Percentiles rank a stretch among this genome's conserved stretches.
Evolutionary conservation across 23 red algal genomes (phyloP).

Genomic region (Gracilaria gracilis): DNA sequence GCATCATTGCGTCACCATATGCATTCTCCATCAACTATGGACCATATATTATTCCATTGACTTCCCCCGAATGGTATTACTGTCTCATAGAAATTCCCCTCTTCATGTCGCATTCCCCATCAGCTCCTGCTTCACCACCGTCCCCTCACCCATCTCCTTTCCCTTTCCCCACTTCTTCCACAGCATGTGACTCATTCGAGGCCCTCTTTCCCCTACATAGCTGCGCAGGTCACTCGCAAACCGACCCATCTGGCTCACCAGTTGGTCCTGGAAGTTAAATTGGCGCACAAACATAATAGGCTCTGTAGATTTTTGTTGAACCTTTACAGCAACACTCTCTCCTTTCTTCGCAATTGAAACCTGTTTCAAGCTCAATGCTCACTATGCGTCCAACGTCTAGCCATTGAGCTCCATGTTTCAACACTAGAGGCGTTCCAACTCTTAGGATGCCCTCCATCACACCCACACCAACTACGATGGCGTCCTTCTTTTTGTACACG

Average conservation of each 20-base stretch:
- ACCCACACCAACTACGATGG: constrained; percentile 92
- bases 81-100: too few species aligned
- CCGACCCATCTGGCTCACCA: constrained; percentile 93
- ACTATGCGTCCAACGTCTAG: constrained; percentile 94
- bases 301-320: constrained; percentile 75
- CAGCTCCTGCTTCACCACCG: too few species aligned
- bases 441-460: constrained; percentile 92
- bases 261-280: constrained; percentile 78
- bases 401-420: constrained; percentile 51
- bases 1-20: too few species aligned
- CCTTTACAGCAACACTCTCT: constrained; percentile 92
- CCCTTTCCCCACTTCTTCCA: too few species aligned
- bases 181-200: too few species aligned
- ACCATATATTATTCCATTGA: too few species aligned
- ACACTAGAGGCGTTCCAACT: constrained; percentile 82
- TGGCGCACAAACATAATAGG: constrained; percentile 96
- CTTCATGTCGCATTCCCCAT: too few species aligned
- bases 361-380: constrained; percentile 89
- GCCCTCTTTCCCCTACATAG: too few species aligned
- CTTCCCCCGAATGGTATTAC: too few species aligned
- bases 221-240: constrained; percentile 90
- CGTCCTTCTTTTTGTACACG: constrained; percentile 98
- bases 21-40: too few species aligned
- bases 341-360: constrained; percentile 84
- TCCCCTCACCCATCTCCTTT: too few species aligned